Percentiles rank a stretch among this genome's conserved stretches.
phyloP scores from a whole-genome alignment of 768 basidiomycete species.

The Phlebiopsis gigantea region DNA sequence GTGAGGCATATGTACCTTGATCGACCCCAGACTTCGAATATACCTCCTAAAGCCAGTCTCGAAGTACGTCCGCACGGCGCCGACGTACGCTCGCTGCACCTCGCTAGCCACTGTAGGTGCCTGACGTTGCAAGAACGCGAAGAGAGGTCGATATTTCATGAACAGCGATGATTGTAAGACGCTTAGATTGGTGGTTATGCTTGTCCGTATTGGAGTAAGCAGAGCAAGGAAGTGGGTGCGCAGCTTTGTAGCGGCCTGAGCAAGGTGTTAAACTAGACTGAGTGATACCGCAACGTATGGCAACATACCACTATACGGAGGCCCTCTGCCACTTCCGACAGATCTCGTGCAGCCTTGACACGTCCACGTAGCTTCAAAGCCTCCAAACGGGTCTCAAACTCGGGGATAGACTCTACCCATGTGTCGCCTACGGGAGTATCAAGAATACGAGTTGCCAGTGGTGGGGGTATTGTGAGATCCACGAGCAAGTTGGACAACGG shows the following conservation, averaged over 20 bases:
- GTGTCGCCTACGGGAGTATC: conserved; percentile 81
- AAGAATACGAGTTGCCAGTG: conserved; percentile 68
- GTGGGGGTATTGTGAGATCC: conserved; percentile 79
- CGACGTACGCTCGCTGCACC: conserved; percentile 81
- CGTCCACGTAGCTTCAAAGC: conserved; percentile 67
- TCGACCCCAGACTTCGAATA: conserved; percentile 68
- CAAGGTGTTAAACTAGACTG: neutral
- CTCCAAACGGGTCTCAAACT: conserved; percentile 73
- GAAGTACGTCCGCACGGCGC: conserved; percentile 83
- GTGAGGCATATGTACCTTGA: conserved; percentile 53
- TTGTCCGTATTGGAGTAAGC: conserved; percentile 75
- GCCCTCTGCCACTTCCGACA: conserved; percentile 81
- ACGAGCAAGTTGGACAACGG: conserved; percentile 77
- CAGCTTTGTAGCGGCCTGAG: conserved; percentile 83
- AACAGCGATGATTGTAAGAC: conserved; percentile 86
- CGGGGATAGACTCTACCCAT: conserved; percentile 82
- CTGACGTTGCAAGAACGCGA: conserved; percentile 79
- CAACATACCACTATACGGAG: conserved; percentile 77
- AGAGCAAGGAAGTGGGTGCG: conserved; percentile 81
- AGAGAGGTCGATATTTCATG: conserved; percentile 78
- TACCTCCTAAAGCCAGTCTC: conserved; percentile 95
- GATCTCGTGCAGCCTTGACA: conserved; percentile 81
- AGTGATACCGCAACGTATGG: neutral
- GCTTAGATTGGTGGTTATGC: conserved; percentile 89
- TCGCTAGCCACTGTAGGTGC: conserved; percentile 79